These are phyloP conservation scores for Fusarium sulawesiense DNA, from an alignment of 2,329 filamentous ascomycete genomes.

Conservation along the genomic window DNA sequence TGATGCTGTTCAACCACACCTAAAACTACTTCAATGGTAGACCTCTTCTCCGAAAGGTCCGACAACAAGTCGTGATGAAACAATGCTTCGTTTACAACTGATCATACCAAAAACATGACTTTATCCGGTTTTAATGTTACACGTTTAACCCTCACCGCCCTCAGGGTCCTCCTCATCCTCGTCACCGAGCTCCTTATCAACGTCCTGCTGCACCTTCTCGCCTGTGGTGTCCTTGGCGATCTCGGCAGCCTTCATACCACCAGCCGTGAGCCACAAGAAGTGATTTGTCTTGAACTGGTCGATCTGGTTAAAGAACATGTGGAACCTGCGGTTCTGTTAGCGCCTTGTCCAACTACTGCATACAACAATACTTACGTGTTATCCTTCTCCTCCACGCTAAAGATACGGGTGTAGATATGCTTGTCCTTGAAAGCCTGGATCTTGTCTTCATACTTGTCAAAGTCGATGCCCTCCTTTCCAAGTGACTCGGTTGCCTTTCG, in stretches of 20 bases:
- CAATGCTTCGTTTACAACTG: slow-evolving; percentile 8
- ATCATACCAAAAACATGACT: slow-evolving; percentile 1
- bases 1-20: slow-evolving; percentile 1
- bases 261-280: slow-evolving; percentile 80
- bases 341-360: background rate
- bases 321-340: slow-evolving; percentile 65
- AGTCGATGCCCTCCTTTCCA: slow-evolving; percentile 78
- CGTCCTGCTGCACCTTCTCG: slow-evolving; percentile 55
- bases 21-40: background rate
- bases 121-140: slow-evolving; percentile 17
- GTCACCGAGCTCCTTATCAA: slow-evolving; percentile 63
- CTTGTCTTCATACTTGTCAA: slow-evolving; percentile 78
- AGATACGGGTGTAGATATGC: slow-evolving; percentile 93
- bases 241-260: slow-evolving; percentile 71
- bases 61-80: slow-evolving; percentile 2
- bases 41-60: slow-evolving; percentile 8
- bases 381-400: slow-evolving; percentile 86
- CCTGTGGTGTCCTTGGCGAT: slow-evolving; percentile 46
- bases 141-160: slow-evolving; percentile 56
- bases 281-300: slow-evolving; percentile 78
- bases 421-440: slow-evolving; percentile 91
- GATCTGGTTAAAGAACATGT: slow-evolving; percentile 82
- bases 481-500: slow-evolving; percentile 72
- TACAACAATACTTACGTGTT: slow-evolving; percentile 74
- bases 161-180: slow-evolving; percentile 65